phyloP scores from a whole-genome alignment of 1,139 yeast species.

The Kurtzmaniella natalensis region DNA sequence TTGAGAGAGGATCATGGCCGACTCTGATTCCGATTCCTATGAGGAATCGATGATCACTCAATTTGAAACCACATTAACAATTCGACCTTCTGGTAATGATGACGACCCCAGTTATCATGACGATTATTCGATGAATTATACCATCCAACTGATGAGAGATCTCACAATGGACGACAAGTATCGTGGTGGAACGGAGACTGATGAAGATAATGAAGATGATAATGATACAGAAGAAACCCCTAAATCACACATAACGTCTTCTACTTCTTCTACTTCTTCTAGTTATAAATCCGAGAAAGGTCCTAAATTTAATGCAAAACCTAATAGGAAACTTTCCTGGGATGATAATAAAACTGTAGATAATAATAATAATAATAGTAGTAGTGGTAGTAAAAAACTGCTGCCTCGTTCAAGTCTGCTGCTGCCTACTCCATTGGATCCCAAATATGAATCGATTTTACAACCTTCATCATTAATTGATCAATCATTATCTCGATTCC shows the following conservation, averaged over 20 bases:
- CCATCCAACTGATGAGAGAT: slow-evolving; percentile 19
- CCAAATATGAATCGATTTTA: slow-evolving; percentile 22
- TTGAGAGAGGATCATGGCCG: too few relatives aligned
- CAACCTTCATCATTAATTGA: slow-evolving; percentile 34
- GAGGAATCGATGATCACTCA: slow-evolving; percentile 46
- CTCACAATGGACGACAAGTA: slow-evolving; percentile 28
- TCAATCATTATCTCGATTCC: slow-evolving; percentile 34
- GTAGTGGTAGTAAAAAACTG: slow-evolving; percentile 3
- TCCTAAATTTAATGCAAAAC: slow-evolving; percentile 32
- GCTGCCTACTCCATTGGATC: slow-evolving; percentile 12
- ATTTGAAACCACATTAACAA: slow-evolving; percentile 45
- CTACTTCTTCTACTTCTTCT: neutral
- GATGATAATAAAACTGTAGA: slow-evolving; percentile 11
- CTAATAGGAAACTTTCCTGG: slow-evolving; percentile 10
- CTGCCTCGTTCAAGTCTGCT: slow-evolving; percentile 1
- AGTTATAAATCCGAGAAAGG: neutral
- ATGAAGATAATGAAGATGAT: slow-evolving; percentile 8
- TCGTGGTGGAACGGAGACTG: slow-evolving; percentile 9
- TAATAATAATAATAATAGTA: too few relatives aligned
- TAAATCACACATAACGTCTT: too few relatives aligned
- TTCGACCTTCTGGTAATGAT: slow-evolving; percentile 40
- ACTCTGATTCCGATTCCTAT: slow-evolving; percentile 27
- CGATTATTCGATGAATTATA: slow-evolving; percentile 43
- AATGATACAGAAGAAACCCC: slow-evolving; percentile 7
- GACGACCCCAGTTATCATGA: slow-evolving; percentile 21